Evolutionary conservation across 2,329 filamentous ascomycete species (phyloP).

Genomic region (Lecanicillium sp.): DNA sequence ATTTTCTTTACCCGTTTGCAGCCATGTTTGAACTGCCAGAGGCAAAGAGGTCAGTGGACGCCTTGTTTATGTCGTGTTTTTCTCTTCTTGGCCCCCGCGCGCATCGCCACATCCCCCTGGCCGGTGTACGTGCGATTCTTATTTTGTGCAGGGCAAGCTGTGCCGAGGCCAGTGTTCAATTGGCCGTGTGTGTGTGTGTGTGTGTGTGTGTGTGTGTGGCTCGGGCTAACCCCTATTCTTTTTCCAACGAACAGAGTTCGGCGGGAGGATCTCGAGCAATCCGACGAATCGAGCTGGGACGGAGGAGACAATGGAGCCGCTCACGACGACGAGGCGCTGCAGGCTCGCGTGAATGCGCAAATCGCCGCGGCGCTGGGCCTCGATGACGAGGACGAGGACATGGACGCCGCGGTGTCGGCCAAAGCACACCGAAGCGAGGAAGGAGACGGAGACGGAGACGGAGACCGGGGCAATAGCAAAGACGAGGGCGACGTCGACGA

Average conservation of each 20-base stretch:
- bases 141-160: too few relatives aligned
- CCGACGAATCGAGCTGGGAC: constrained; percentile 23
- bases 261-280: constrained; percentile 45
- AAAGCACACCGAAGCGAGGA: constrained; percentile 11
- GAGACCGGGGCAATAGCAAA: constrained; percentile 16
- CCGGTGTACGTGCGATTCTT: too few relatives aligned
- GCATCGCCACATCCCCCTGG: too few relatives aligned
- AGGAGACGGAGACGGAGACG: constrained; percentile 14
- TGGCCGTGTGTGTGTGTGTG: too few relatives aligned
- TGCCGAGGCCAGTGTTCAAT: too few relatives aligned
- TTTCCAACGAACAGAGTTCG: constrained; percentile 39
- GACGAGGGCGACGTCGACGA: constrained; percentile 23
- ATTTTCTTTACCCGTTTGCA: background rate
- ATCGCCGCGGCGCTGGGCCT: constrained; percentile 42
- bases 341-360: constrained; percentile 41
- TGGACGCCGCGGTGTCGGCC: constrained; percentile 10
- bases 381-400: constrained; percentile 17
- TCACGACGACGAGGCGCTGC: constrained; percentile 33
- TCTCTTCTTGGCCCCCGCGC: too few relatives aligned
- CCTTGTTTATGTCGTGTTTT: too few relatives aligned
- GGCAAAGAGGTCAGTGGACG: constrained; percentile 47
- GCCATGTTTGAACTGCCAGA: constrained; percentile 47
- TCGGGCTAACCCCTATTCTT: too few relatives aligned
- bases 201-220: too few relatives aligned
- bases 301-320: constrained; percentile 30